Evolutionary conservation across 352 stramenopile genomes (phyloP).

Genomic region (Globisporangium splendens): DNA sequence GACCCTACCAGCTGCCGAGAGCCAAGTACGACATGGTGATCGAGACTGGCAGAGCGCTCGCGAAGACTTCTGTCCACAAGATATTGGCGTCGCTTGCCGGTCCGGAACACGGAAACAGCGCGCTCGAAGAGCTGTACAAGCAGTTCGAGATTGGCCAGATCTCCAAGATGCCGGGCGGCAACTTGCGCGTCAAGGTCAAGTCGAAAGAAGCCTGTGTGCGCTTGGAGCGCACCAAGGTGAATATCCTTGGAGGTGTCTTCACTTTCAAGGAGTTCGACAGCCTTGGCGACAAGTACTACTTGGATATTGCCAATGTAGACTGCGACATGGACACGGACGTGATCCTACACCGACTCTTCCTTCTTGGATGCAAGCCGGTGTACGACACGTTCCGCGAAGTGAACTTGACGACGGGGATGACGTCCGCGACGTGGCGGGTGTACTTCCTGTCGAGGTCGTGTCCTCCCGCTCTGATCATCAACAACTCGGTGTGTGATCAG

Average conservation of each 20-base stretch:
- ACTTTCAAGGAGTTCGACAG: constrained; percentile 13
- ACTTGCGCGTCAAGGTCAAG: not conserved
- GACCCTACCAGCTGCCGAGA: no score
- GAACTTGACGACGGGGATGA: constrained; percentile 7
- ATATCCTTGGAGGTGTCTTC: not conserved
- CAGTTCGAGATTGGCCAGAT: constrained; percentile 1
- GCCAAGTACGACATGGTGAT: no score
- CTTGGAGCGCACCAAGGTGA: not conserved
- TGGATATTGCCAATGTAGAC: constrained; percentile 9
- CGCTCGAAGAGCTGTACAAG: constrained; percentile 6
- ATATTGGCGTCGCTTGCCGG: constrained; percentile 8
- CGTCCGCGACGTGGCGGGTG: not conserved
- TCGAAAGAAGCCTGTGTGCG: not conserved
- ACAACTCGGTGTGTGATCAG: not conserved
- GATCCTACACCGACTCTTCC: not conserved
- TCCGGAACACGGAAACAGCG: not conserved
- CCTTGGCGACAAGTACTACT: constrained; percentile 11
- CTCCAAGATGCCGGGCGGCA: not conserved
- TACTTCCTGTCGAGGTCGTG: not conserved
- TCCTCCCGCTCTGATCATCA: not conserved
- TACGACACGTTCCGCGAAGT: constrained; percentile 18
- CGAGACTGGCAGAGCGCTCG: constrained; percentile 4
- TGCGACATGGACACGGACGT: not conserved
- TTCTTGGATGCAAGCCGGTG: constrained; percentile 9
- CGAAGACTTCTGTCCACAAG: not conserved